Base-by-base conservation (phyloP, 345 rosid species). In the Lenwebbia sp. region DNA sequence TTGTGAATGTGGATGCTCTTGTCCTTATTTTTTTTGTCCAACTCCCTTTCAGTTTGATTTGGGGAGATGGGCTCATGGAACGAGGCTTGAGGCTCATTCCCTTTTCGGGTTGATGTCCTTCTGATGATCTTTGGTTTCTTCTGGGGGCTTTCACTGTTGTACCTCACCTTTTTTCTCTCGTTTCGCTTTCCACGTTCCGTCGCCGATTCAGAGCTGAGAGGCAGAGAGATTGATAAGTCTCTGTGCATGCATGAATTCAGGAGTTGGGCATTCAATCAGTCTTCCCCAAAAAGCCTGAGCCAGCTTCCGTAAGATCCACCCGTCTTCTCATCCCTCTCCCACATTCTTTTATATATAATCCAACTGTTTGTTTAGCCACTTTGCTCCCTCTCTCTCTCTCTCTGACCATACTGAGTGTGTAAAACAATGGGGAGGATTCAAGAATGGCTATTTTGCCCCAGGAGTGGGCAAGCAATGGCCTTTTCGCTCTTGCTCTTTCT, bases 291-390 rank as follows among this genome's bases (percentile, higher is more conserved):
- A 70, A 70, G 47, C 81, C 81, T 70, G 81, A 22, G 81, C 81
- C 47, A 70, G 81, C 44, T 70, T 21, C 81, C 81, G 47, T 37
- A 22, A 70, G 81, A 70, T 37, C 81, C 81, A 70, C 81, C 81
- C 26, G 21, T 70, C 81, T 33, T 40, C 44, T 37, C 81, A 70
- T 19, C 21, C 40, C 47, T 37, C 13, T 22, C 85, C 60, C 78
- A 86, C n/a, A 51, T 82, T 84, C 75, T 65, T 62, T 83, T 87
- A 82, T 75, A 86, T 84, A 82, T 58, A 47, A 33, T 12, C 55
- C 56, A 23, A 25, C 49, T n/a, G 75, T 82, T 47, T 13, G 55
- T 33, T 54, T 19, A 10, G 52, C n/a, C 37, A 26, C 47, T 70
- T 47, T 70, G 41, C 17, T 33, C 62, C 11, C 62, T 83, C 51